phyloP scores from a whole-genome alignment of 495 filamentous ascomycete species.

The Jackrogersella minutella region DNA sequence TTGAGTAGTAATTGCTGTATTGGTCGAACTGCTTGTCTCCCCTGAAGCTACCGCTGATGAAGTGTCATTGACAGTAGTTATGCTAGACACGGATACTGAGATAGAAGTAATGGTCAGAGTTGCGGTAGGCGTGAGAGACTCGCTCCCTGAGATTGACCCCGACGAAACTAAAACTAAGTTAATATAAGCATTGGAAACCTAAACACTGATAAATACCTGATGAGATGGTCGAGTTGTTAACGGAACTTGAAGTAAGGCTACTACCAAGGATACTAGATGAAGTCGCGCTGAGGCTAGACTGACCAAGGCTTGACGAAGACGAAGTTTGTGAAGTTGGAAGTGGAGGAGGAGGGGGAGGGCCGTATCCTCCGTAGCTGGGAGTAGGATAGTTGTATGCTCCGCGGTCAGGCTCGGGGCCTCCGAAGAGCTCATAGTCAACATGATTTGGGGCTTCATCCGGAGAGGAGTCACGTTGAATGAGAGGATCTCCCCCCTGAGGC shows the following conservation, averaged over 20 bases:
- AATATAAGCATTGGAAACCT: slow-evolving; percentile 1
- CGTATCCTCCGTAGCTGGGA: slow-evolving; percentile 53
- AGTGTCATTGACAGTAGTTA: neutral
- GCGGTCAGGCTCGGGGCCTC: slow-evolving; percentile 34
- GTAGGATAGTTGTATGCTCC: slow-evolving; percentile 51
- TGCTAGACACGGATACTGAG: slow-evolving; percentile 6
- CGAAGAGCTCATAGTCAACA: slow-evolving; percentile 41
- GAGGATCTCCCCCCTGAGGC: slow-evolving; percentile 37
- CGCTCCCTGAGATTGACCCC: neutral
- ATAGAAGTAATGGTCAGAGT: slow-evolving; percentile 4
- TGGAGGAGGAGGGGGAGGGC: slow-evolving; percentile 46
- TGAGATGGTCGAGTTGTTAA: neutral
- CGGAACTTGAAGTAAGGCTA: slow-evolving; percentile 7
- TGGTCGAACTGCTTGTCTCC: slow-evolving; percentile 11
- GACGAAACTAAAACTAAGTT: slow-evolving; percentile 19
- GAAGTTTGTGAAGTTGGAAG: slow-evolving; percentile 33
- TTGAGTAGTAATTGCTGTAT: neutral
- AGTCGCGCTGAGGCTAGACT: slow-evolving; percentile 1
- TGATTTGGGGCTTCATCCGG: slow-evolving; percentile 17
- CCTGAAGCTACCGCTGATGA: slow-evolving; percentile 13
- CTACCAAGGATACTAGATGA: neutral
- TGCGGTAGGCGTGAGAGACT: slow-evolving; percentile 17
- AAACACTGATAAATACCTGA: slow-evolving; percentile 13
- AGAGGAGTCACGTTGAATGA: slow-evolving; percentile 30
- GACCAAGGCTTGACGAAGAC: slow-evolving; percentile 14